These are phyloP conservation scores for Austroboletus eburneus DNA, from an alignment of 768 basidiomycete species.

Conservation along the genomic window DNA sequence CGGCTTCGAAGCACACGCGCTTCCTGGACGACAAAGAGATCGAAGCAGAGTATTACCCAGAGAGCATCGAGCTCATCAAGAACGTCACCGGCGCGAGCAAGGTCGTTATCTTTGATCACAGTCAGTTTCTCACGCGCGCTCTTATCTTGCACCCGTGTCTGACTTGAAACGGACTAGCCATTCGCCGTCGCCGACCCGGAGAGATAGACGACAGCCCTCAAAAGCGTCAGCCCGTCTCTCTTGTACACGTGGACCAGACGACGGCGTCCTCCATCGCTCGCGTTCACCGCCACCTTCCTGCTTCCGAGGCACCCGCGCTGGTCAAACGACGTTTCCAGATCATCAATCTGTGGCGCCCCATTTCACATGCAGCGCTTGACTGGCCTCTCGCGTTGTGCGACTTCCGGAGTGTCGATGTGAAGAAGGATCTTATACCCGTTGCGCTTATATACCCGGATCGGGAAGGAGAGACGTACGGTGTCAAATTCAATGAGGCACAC, in stretches of 20 bases:
- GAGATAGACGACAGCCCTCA: constrained; percentile 33
- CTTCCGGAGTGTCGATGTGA: constrained; percentile 37
- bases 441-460: constrained; percentile 39
- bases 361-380: constrained; percentile 41
- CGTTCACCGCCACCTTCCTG: constrained; percentile 42
- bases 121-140: constrained; percentile 13
- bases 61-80: constrained; percentile 37
- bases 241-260: constrained; percentile 47
- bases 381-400: constrained; percentile 49
- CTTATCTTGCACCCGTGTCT: not conserved
- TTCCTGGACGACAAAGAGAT: constrained; percentile 37
- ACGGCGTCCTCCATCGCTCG: constrained; percentile 35
- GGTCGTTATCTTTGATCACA: constrained; percentile 41
- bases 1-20: constrained; percentile 20
- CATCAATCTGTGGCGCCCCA: constrained; percentile 54
- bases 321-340: constrained; percentile 47
- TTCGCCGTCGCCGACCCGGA: constrained; percentile 39
- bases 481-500: constrained; percentile 37
- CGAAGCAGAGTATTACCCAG: constrained; percentile 36
- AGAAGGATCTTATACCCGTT: constrained; percentile 36
- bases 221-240: constrained; percentile 41
- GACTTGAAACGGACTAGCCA: constrained; percentile 26
- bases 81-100: constrained; percentile 35
- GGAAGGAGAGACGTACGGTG: constrained; percentile 41
- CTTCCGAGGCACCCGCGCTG: constrained; percentile 35